phyloP scores from a whole-genome alignment of 257 asterid genomes.

The Asclepias syriaca region DNA sequence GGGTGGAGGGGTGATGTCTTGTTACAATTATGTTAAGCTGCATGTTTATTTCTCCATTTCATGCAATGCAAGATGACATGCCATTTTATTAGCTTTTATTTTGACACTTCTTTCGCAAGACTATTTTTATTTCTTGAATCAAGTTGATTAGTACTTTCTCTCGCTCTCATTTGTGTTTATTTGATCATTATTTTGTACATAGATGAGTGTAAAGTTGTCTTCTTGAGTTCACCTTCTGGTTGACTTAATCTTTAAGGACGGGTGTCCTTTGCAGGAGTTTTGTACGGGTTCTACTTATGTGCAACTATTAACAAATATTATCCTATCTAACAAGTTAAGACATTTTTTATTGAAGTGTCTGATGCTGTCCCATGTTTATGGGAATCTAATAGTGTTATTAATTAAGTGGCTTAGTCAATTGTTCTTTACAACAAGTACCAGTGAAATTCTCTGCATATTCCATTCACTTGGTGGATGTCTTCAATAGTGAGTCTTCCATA shows the following conservation, averaged over 20 bases:
- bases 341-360: background rate
- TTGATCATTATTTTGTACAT: background rate
- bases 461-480: too few relatives aligned
- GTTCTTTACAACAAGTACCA: conserved; percentile 10
- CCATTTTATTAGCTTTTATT: background rate
- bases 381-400: background rate
- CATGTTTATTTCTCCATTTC: background rate
- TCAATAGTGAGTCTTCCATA: background rate
- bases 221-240: background rate
- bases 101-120: background rate
- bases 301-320: background rate
- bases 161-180: background rate
- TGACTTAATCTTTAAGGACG: background rate
- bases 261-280: background rate
- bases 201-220: background rate
- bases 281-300: background rate
- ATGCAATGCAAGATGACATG: background rate
- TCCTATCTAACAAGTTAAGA: background rate
- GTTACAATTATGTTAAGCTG: background rate
- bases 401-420: background rate
- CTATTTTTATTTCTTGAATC: background rate
- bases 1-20: background rate
- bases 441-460: background rate
- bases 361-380: background rate
- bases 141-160: background rate